Evolutionary conservation across 2,329 filamentous ascomycete species (phyloP).

Genomic region (Penicillium sp.): DNA sequence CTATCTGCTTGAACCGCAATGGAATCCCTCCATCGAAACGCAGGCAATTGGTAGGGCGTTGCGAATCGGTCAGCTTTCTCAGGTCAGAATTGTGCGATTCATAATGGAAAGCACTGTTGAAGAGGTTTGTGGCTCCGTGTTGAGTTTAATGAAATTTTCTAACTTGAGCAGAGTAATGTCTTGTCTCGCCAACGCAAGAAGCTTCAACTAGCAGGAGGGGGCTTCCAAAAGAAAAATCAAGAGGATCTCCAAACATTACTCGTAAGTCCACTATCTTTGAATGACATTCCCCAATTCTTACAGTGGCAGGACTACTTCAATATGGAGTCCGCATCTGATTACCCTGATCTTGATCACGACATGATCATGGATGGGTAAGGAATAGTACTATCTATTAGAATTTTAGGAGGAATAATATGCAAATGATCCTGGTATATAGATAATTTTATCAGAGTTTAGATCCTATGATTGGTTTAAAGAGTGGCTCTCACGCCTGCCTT

Average conservation of each 20-base stretch:
- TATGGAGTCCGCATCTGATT: background rate
- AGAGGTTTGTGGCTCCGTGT: background rate
- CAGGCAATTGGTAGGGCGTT: constrained; percentile 9
- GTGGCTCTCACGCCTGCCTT: no score
- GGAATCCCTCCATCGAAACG: constrained; percentile 10
- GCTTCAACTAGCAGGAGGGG: background rate
- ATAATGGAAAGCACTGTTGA: constrained; percentile 6
- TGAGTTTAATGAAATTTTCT: background rate
- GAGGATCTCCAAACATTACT: background rate
- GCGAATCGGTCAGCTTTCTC: constrained; percentile 6
- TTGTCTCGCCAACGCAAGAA: constrained; percentile 4
- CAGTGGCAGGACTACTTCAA: background rate
- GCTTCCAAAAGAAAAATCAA: background rate
- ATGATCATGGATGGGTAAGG: background rate
- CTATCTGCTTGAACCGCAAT: constrained; percentile 13
- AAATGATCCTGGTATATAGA: no score
- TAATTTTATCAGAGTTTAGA: no score
- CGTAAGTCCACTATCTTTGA: background rate
- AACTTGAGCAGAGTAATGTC: constrained; percentile 5
- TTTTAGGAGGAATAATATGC: no score
- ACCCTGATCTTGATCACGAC: background rate
- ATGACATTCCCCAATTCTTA: background rate
- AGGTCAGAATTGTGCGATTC: constrained; percentile 4
- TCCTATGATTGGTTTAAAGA: no score
- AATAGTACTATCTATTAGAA: no score